Conservation (phyloP, 1,284 basidiomycete species). For the Flammula alnicola region DNA sequence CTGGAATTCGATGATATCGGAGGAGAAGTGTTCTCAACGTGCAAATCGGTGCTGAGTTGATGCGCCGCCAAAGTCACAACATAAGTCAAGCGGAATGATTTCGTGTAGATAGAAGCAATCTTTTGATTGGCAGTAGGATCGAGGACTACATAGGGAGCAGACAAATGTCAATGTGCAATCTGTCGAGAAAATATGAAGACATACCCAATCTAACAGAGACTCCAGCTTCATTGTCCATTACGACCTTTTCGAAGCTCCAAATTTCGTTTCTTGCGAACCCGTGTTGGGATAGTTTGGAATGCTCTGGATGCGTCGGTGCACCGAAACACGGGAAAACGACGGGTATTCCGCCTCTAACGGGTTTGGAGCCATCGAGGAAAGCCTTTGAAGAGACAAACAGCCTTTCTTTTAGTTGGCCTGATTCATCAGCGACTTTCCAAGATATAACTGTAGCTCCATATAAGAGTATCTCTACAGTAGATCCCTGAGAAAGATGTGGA, state of each 20-base stretch:
- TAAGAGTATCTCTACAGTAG: constrained; percentile 70
- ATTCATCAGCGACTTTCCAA: constrained; percentile 62
- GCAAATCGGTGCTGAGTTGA: constrained; percentile 78
- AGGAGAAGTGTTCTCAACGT: constrained; percentile 72
- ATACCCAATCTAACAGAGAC: constrained; percentile 78
- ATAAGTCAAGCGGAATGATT: constrained; percentile 73
- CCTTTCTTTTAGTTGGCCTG: constrained; percentile 57
- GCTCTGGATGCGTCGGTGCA: constrained; percentile 72
- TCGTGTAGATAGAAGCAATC: constrained; percentile 62
- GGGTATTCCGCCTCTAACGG: constrained; percentile 83
- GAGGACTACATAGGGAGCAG: constrained; percentile 50
- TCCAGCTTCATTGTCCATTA: constrained; percentile 72
- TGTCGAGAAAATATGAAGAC: constrained; percentile 30
- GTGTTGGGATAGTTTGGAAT: constrained; percentile 77
- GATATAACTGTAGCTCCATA: constrained; percentile 87
- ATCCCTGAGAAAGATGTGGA: constrained; percentile 52
- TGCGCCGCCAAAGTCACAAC: constrained; percentile 79
- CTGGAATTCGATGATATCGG: constrained; percentile 74
- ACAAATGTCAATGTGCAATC: constrained; percentile 2
- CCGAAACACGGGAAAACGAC: constrained; percentile 89
- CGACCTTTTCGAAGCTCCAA: constrained; percentile 70
- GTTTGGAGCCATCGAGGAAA: constrained; percentile 68
- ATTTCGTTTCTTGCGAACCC: constrained; percentile 80
- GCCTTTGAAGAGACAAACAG: constrained; percentile 82
- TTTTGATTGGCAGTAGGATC: constrained; percentile 61